Evolutionary conservation across 2,329 filamentous ascomycete species (phyloP).

Genomic region (Neopestalotiopsis sp.): DNA sequence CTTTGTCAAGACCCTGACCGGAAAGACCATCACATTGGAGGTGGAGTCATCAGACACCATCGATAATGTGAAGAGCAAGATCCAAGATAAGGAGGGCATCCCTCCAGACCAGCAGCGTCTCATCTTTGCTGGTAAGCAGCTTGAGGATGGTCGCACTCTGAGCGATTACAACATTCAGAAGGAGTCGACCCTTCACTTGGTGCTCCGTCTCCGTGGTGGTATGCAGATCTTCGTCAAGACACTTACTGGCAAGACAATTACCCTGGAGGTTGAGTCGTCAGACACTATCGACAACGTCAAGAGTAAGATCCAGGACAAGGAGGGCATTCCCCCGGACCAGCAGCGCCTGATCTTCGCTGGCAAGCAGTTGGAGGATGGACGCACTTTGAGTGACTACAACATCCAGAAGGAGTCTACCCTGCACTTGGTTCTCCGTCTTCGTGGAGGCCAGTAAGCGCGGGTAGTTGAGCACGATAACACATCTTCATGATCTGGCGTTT

Average conservation of each 20-base stretch:
- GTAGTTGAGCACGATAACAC: slow-evolving; percentile 22
- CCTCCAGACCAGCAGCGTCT: slow-evolving; percentile 74
- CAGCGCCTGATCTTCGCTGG: slow-evolving; percentile 74
- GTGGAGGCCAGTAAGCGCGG: slow-evolving; percentile 51
- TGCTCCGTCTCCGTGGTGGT: slow-evolving; percentile 75
- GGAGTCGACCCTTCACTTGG: slow-evolving; percentile 74
- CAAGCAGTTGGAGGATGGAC: slow-evolving; percentile 77
- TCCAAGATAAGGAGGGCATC: slow-evolving; percentile 76
- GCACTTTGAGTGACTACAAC: slow-evolving; percentile 86
- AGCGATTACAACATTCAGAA: slow-evolving; percentile 91
- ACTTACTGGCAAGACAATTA: slow-evolving; percentile 73
- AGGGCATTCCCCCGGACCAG: slow-evolving; percentile 74
- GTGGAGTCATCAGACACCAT: slow-evolving; percentile 73
- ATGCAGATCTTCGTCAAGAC: slow-evolving; percentile 80
- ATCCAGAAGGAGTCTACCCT: slow-evolving; percentile 82
- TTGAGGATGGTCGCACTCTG: slow-evolving; percentile 79
- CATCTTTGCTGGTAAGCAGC: slow-evolving; percentile 74
- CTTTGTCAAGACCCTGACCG: slow-evolving; percentile 74
- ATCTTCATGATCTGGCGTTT: slow-evolving; percentile 35
- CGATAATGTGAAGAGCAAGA: slow-evolving; percentile 74
- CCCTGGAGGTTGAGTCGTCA: slow-evolving; percentile 70
- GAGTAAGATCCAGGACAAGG: slow-evolving; percentile 75
- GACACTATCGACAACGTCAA: slow-evolving; percentile 77
- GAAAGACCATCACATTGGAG: slow-evolving; percentile 73
- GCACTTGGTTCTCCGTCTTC: slow-evolving; percentile 65